Base-by-base conservation (phyloP, 2,329 filamentous ascomycete species). In the Sporothrix euskadiensis region DNA sequence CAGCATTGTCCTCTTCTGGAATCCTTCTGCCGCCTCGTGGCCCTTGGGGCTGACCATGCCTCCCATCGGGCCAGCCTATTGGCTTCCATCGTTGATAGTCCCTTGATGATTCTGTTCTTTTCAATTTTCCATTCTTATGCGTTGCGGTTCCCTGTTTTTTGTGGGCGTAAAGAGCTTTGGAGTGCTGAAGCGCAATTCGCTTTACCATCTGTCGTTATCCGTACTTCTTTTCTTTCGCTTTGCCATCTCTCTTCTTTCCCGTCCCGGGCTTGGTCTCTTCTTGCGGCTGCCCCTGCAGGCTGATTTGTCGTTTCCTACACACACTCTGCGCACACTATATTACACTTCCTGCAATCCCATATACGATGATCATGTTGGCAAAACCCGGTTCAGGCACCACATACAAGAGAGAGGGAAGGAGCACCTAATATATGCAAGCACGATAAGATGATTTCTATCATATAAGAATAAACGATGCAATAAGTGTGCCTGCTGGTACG, bases 341-440 rank as follows among this genome's bases (percentile, higher is more conserved):
- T 39, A 54, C 49, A 69, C 32, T 22, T 54, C 6, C 16, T 14
- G 30, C 52, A 70, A 22, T 44, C 12, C 49, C 32, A 44, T 59
- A 57, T 59, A 70, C 32, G 68, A 57, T 35, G 52, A 70, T 70
- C 52, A 57, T 70, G 49, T 70, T 52, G 68, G n/a, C 39, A 35
- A 35, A 59, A 70, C 52, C 59, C 52, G 68, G 68, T 70, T 70
- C 52, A 59, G 49, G 52, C 47, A 47, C 59, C 35, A 1, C 35
- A 26, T 65, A 41, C 32, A 70, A 30, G 35, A 12, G 14, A 52
- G 26, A 7, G 32, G 32, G 35, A n/a, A 30, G 47, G 47, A 47
- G 30, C 7, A 39, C 6, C 6, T 7, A 35, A 22, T 35, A 69
- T 52, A 69, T 22, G 47, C 66, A 54, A 35, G 12, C 47, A 39